Conservation (phyloP, 1,284 basidiomycete genomes). For the Boletus mariae region DNA sequence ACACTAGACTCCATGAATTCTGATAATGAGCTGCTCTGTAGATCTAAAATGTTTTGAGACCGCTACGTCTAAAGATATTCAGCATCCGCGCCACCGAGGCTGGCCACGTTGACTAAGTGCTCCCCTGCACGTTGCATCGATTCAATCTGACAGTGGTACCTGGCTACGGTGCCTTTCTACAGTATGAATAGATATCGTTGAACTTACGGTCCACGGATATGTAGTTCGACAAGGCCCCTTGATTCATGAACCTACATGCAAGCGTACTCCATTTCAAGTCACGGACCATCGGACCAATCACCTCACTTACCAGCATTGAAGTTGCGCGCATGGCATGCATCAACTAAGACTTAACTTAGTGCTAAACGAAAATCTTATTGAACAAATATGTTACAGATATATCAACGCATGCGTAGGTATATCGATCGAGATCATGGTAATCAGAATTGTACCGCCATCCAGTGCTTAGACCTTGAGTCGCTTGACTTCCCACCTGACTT, state of each 20-base stretch:
- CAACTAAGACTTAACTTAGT: neutral
- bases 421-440: neutral
- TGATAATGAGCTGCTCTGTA: neutral
- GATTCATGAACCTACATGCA: no score
- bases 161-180: neutral
- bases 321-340: neutral
- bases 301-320: neutral
- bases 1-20: neutral
- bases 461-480: slow-evolving; percentile 14
- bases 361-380: neutral
- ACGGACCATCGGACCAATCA: neutral
- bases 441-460: neutral
- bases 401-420: slow-evolving; percentile 1
- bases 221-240: neutral
- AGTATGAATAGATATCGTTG: no score
- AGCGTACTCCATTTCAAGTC: neutral
- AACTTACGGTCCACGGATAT: no score
- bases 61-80: neutral
- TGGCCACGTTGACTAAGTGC: neutral
- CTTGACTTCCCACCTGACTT: slow-evolving; percentile 36
- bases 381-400: neutral
- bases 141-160: no score
- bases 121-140: neutral
- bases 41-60: neutral
- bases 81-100: neutral